A percentile compares a stretch with the other conserved stretches of the same genome.
These are phyloP conservation scores for Rhizomucor pusillus DNA, from an alignment of 371 early-diverging fungal species.

Conservation along the genomic window DNA sequence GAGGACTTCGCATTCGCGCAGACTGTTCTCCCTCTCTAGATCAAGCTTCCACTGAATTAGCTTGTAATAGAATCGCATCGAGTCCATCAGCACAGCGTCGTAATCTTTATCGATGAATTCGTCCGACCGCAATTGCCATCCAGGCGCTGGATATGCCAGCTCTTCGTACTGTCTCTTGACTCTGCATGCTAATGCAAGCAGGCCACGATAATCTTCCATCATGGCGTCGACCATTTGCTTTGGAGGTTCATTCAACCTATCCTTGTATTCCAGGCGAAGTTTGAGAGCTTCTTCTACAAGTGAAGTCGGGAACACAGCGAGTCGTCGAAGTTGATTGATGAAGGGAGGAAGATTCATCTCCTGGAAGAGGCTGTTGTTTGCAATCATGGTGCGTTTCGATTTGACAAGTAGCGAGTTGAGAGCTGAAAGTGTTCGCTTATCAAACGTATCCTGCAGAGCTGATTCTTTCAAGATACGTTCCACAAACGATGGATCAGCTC, in stretches of 20 bases:
- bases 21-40: conserved; percentile 53
- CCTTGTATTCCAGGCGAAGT: conserved; percentile 74
- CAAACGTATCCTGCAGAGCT: conserved; percentile 77
- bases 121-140: conserved; percentile 67
- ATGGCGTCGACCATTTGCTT: conserved; percentile 75
- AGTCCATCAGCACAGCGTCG: conserved; percentile 67
- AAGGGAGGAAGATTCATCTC: conserved; percentile 72
- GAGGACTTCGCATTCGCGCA: conserved; percentile 76
- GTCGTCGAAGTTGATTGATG: conserved; percentile 61
- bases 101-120: conserved; percentile 63
- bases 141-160: conserved; percentile 60
- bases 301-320: conserved; percentile 77
- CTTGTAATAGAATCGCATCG: conserved; percentile 77
- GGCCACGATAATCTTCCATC: conserved; percentile 77
- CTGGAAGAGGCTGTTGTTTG: conserved; percentile 58
- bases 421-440: conserved; percentile 67
- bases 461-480: conserved; percentile 83
- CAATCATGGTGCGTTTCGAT: conserved; percentile 67
- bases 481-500: conserved; percentile 70
- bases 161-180: conserved; percentile 70
- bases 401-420: conserved; percentile 52
- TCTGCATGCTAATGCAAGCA: conserved; percentile 69
- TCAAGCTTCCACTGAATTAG: conserved; percentile 70
- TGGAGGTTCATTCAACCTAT: conserved; percentile 66
- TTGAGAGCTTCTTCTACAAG: conserved; percentile 78